Conservation (phyloP, 805 yeast species). For the Tetrapisispora taiwanensis region DNA sequence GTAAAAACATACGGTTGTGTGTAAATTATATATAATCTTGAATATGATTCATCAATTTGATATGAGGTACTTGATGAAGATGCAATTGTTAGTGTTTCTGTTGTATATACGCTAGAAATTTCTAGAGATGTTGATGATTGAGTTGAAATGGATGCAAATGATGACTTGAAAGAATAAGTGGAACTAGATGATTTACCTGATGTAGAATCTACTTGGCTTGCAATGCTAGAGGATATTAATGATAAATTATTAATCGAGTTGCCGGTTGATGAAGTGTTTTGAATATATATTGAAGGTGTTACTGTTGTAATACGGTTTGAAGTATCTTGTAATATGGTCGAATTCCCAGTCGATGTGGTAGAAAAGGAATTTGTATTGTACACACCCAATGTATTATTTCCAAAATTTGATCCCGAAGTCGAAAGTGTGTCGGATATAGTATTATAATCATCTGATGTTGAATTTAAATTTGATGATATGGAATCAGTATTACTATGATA, state of each 20-base stretch:
- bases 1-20: constrained; percentile 16
- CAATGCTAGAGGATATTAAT: neutral
- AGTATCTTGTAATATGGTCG: no score
- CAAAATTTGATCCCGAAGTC: no score
- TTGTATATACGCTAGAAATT: neutral
- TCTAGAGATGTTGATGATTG: neutral
- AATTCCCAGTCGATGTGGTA: no score
- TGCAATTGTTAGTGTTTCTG: neutral
- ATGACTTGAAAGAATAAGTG: neutral
- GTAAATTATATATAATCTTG: constrained; percentile 6
- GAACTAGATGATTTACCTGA: neutral
- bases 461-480: no score
- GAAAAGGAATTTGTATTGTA: no score
- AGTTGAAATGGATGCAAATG: neutral
- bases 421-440: no score
- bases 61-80: neutral
- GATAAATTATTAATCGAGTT: neutral
- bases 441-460: no score
- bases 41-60: neutral
- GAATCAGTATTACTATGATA: no score
- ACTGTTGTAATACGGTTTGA: neutral
- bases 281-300: neutral
- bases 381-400: no score
- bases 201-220: neutral
- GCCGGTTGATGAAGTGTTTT: neutral